A percentile compares a stretch with the other conserved stretches of the same genome.
Conservation (phyloP, 805 yeast genomes). For the Kluyveromyces aestuarii region DNA sequence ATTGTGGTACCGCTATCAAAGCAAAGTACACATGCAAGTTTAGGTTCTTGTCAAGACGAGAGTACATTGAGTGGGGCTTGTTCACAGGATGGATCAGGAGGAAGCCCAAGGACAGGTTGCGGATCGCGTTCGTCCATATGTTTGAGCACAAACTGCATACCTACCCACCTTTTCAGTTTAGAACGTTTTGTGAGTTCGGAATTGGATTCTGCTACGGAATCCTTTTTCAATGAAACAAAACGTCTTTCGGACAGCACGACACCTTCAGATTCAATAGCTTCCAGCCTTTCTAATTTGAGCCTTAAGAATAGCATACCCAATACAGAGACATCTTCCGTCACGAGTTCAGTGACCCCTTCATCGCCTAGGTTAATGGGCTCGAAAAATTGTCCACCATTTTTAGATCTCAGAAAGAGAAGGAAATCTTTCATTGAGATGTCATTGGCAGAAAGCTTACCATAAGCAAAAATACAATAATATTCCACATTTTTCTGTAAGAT, state of each 20-base stretch:
- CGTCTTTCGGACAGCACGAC: not conserved
- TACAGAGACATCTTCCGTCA: not conserved
- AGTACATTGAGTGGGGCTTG: not conserved
- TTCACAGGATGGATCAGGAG: not conserved
- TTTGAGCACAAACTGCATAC: slow-evolving; percentile 10
- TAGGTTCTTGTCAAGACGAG: slow-evolving; percentile 3
- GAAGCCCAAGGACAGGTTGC: not conserved
- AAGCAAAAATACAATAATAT: not conserved
- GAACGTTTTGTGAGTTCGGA: slow-evolving; percentile 23
- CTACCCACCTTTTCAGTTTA: slow-evolving; percentile 22
- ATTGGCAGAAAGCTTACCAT: slow-evolving; percentile 13
- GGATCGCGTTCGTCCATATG: slow-evolving; percentile 13
- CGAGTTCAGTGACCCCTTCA: not conserved
- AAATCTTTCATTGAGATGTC: slow-evolving; percentile 18
- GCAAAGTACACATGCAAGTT: slow-evolving; percentile 7
- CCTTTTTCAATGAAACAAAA: slow-evolving; percentile 3
- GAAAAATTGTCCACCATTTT: not conserved
- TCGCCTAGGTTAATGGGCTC: not conserved
- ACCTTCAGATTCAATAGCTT: not conserved
- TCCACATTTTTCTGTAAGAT: too few relatives aligned
- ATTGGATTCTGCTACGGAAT: slow-evolving; percentile 13
- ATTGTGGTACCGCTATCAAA: slow-evolving; percentile 6
- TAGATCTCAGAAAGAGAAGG: slow-evolving; percentile 7
- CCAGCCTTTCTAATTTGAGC: not conserved
- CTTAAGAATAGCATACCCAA: not conserved